Evolutionary conservation across 306 rosid species (phyloP).

Genomic region (Urtica urens): DNA sequence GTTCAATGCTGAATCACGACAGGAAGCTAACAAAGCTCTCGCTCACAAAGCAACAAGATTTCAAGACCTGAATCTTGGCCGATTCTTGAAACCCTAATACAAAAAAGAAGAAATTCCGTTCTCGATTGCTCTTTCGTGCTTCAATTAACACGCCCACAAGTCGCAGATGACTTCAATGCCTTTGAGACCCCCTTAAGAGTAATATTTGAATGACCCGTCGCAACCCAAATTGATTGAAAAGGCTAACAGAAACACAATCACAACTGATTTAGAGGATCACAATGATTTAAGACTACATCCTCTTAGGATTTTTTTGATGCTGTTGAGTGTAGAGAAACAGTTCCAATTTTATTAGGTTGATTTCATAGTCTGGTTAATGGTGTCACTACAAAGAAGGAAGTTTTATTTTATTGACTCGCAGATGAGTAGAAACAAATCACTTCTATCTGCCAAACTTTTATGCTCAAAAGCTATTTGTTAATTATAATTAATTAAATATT

Average conservation of each 20-base stretch:
- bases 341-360: conserved; percentile 2
- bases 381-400: too few species aligned
- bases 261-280: neutral
- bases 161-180: too few species aligned
- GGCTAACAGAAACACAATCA: too few species aligned
- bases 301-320: neutral
- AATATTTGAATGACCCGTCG: too few species aligned
- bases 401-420: neutral
- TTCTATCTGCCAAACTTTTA: neutral
- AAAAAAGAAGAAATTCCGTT: too few species aligned
- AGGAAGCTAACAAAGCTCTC: conserved; percentile 53
- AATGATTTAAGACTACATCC: neutral
- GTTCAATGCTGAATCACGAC: conserved; percentile 81
- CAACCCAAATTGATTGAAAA: too few species aligned
- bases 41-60: conserved; percentile 30
- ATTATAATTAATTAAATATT: neutral
- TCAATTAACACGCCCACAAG: too few species aligned
- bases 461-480: neutral
- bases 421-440: neutral
- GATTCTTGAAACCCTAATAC: conserved; percentile 1
- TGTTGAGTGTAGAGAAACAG: neutral
- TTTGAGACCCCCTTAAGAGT: too few species aligned
- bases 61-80: conserved; percentile 38
- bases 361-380: too few species aligned
- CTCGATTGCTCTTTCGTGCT: too few species aligned